A percentile compares a stretch with the other conserved stretches of the same genome.
Evolutionary conservation across 2,329 filamentous ascomycete genomes (phyloP).

Genomic region (Pseudogymnoascus sp.): DNA sequence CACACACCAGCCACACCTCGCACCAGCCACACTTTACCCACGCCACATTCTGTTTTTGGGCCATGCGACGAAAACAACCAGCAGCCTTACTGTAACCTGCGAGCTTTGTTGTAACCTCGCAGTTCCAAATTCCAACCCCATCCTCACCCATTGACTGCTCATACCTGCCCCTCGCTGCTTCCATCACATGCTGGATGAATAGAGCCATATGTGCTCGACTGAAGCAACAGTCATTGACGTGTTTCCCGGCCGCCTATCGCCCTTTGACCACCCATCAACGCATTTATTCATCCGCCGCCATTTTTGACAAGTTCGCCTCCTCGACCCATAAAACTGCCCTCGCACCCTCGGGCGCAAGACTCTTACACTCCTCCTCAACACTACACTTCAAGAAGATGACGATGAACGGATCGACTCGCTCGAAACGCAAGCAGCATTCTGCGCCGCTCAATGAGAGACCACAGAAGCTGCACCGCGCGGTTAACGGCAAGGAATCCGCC

Average conservation of each 20-base stretch:
- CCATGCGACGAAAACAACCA: constrained; percentile 6
- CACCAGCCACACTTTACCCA: background rate
- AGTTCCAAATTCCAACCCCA: background rate
- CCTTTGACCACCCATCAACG: constrained; percentile 14
- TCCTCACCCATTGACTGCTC: background rate
- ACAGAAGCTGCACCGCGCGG: constrained; percentile 25
- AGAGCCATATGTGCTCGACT: constrained; percentile 22
- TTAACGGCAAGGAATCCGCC: constrained; percentile 29
- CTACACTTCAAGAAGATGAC: constrained; percentile 12
- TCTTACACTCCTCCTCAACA: constrained; percentile 2
- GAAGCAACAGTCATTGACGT: constrained; percentile 27
- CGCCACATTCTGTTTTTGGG: constrained; percentile 7
- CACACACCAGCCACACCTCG: background rate
- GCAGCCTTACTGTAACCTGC: background rate
- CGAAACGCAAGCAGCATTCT: constrained; percentile 28
- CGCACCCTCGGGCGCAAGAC: constrained; percentile 13
- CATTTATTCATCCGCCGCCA: background rate
- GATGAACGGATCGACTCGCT: constrained; percentile 24
- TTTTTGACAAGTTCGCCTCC: background rate
- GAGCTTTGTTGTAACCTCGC: background rate
- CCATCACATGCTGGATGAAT: constrained; percentile 24
- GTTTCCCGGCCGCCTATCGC: constrained; percentile 18
- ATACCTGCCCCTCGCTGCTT: background rate
- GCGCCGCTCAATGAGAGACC: constrained; percentile 23
- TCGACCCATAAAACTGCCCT: constrained; percentile 12